Base-by-base conservation (phyloP, 1,284 basidiomycete species). In the Albatrellus sp. region DNA sequence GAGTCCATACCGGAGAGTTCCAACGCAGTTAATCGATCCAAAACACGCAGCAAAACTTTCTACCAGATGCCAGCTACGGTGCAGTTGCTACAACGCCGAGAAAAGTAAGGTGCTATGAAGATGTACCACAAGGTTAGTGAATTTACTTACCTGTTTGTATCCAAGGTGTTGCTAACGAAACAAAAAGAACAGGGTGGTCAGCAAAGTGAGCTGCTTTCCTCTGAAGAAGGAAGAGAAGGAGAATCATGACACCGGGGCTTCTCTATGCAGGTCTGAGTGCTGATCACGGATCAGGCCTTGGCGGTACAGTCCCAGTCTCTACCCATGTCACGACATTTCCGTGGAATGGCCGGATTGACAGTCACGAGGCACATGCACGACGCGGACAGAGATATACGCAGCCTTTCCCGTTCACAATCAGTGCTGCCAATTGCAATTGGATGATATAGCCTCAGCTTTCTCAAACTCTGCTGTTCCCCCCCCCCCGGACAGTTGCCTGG, bases 251-350 rank as follows among this genome's bases (percentile, higher is more conserved):
- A 75, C 71, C 71, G 75, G 69, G 82, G 80, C 82, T 87, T 88
- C 86, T 86, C 86, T 89, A 85, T 86, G 87, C 88, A 88, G 84
- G 85, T 87, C 72, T 89, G 75, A 86, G 77, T 82, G 74, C 86
- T 88, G 83, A 75, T 86, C 88, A 90, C 86, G 87, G 83, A 75
- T 86, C 88, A 90, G 84, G 87, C 90, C 88, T 84, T 66, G 77
- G 80, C 87, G 87, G 87, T 90, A 76, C 89, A 51, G 83, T 90
- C 88, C 90, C 87, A 90, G 89, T 66, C 82, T 73, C 64, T 62
- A 65, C 54, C 54, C 50, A 48, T 45, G 46, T 31, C 19, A 11
- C 39, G 53, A 54, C 43, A 51, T 50, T 48, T 53, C 47, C 54
- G 55, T 57, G 54, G n/a, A 16, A 29, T 37, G 40, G 48, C 32